Evolutionary conservation across 768 basidiomycete species (phyloP).

Genomic region (Crassisporium funariophilum): DNA sequence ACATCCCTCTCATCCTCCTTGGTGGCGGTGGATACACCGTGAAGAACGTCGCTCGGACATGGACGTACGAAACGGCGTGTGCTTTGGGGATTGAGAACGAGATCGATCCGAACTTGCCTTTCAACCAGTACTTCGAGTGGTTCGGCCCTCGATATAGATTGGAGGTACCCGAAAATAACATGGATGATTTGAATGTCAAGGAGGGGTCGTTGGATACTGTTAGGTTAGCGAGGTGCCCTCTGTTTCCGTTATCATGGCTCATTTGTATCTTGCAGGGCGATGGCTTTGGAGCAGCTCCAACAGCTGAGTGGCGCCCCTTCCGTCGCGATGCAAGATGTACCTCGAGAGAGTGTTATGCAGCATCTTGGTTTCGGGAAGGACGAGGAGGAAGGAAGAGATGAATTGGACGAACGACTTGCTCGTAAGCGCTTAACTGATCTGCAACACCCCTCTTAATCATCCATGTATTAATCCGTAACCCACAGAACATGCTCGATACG

Average conservation of each 20-base stretch:
- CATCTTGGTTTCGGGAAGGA: slow-evolving; percentile 61
- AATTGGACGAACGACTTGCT: slow-evolving; percentile 69
- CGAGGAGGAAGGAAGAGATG: slow-evolving; percentile 54
- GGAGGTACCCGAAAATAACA: slow-evolving; percentile 89
- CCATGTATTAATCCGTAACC: not conserved
- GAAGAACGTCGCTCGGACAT: slow-evolving; percentile 92
- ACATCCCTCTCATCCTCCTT: slow-evolving; percentile 86
- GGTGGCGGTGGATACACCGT: slow-evolving; percentile 98
- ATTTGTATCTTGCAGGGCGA: slow-evolving; percentile 23
- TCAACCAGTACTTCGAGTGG: slow-evolving; percentile 95
- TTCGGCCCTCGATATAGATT: slow-evolving; percentile 94
- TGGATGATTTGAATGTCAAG: slow-evolving; percentile 89
- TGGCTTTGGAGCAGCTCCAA: slow-evolving; percentile 44
- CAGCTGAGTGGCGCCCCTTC: slow-evolving; percentile 72
- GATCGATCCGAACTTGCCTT: slow-evolving; percentile 78
- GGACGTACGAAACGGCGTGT: slow-evolving; percentile 97
- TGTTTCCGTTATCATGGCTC: slow-evolving; percentile 10
- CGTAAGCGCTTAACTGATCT: slow-evolving; percentile 48
- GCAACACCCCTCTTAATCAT: not conserved
- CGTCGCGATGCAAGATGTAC: slow-evolving; percentile 83
- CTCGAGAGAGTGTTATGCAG: slow-evolving; percentile 63
- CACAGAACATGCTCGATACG: slow-evolving; percentile 65
- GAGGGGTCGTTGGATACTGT: slow-evolving; percentile 82
- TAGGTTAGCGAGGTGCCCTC: no score
- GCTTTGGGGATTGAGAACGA: slow-evolving; percentile 84